phyloP scores from a whole-genome alignment of 192 early-diverging fungal species.

The Lobosporangium transversale region DNA sequence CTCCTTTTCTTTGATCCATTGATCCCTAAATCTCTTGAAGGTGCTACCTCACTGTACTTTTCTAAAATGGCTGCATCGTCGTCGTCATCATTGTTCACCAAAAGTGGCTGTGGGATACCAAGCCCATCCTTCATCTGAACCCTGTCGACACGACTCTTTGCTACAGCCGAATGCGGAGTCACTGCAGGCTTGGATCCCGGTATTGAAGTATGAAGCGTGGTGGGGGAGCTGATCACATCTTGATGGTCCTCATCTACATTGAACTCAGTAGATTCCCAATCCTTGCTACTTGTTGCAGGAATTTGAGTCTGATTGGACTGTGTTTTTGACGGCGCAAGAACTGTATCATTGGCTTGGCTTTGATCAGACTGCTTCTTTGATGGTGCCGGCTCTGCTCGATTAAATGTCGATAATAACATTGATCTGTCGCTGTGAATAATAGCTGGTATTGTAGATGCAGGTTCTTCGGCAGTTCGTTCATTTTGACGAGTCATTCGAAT shows the following conservation, averaged over 20 bases:
- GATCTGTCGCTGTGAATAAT: slow-evolving; percentile 23
- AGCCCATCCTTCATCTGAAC: slow-evolving; percentile 38
- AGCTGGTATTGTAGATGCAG: slow-evolving; percentile 21
- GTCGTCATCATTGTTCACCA: slow-evolving; percentile 35
- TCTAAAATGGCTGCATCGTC: background rate
- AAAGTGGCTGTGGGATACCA: slow-evolving; percentile 37
- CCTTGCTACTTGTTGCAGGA: background rate
- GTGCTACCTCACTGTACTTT: background rate
- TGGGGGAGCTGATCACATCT: slow-evolving; percentile 30
- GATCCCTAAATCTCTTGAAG: background rate
- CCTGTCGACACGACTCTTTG: slow-evolving; percentile 33
- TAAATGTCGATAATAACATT: slow-evolving; percentile 14
- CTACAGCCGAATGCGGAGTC: slow-evolving; percentile 27
- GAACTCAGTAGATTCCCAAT: slow-evolving; percentile 19
- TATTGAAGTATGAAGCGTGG: slow-evolving; percentile 28
- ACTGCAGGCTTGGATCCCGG: slow-evolving; percentile 22
- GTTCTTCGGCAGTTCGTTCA: background rate
- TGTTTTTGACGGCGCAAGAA: too few species aligned
- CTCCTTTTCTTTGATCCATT: slow-evolving; percentile 38
- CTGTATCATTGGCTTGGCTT: too few species aligned
- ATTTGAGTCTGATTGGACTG: background rate
- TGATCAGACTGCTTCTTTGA: background rate
- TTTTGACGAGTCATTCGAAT: slow-evolving; percentile 3
- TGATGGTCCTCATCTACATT: slow-evolving; percentile 24
- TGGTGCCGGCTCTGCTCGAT: slow-evolving; percentile 2